Percentiles rank a stretch among this genome's conserved stretches.
Conservation (phyloP, 2,329 filamentous ascomycete genomes). For the Sporothrix dimorphospora region DNA sequence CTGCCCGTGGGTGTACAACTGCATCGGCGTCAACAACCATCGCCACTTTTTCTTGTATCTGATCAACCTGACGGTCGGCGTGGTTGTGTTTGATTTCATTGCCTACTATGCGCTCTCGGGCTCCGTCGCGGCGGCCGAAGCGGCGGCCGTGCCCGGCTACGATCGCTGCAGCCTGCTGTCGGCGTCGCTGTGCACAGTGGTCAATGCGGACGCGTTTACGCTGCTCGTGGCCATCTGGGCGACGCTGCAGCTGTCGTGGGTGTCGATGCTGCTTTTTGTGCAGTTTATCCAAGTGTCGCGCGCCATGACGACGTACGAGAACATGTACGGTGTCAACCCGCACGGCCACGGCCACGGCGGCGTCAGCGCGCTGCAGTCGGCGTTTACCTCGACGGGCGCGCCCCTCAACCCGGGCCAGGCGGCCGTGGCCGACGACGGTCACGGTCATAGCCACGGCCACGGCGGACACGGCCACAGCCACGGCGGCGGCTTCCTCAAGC, state of each 20-base stretch:
- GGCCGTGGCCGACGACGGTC: slow-evolving; percentile 55
- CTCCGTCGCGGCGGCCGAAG: slow-evolving; percentile 55
- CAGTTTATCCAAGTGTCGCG: slow-evolving; percentile 91
- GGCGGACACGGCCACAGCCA: slow-evolving; percentile 48
- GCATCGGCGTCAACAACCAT: slow-evolving; percentile 92
- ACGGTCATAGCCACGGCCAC: slow-evolving; percentile 50
- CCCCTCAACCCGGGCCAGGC: slow-evolving; percentile 70
- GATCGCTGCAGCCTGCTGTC: slow-evolving; percentile 74
- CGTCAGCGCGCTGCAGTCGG: slow-evolving; percentile 64
- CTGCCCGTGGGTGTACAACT: slow-evolving; percentile 98
- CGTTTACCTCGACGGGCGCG: slow-evolving; percentile 77
- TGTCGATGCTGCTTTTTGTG: slow-evolving; percentile 94
- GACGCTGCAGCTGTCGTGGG: slow-evolving; percentile 86
- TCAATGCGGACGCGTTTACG: slow-evolving; percentile 83
- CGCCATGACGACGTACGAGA: slow-evolving; percentile 95
- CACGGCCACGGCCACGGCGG: slow-evolving; percentile 42
- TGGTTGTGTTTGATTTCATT: slow-evolving; percentile 71
- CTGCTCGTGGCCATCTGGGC: slow-evolving; percentile 80
- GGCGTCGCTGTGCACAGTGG: slow-evolving; percentile 71
- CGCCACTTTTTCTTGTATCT: slow-evolving; percentile 94
- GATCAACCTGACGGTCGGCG: slow-evolving; percentile 73
- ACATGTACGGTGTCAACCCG: slow-evolving; percentile 80
- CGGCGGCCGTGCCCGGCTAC: slow-evolving; percentile 1
- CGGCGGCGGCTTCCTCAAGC: slow-evolving; percentile 66
- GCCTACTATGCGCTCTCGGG: slow-evolving; percentile 71